Evolutionary conservation across 331 rosid genomes (phyloP).

Genomic region (Phaseolus coccineus): DNA sequence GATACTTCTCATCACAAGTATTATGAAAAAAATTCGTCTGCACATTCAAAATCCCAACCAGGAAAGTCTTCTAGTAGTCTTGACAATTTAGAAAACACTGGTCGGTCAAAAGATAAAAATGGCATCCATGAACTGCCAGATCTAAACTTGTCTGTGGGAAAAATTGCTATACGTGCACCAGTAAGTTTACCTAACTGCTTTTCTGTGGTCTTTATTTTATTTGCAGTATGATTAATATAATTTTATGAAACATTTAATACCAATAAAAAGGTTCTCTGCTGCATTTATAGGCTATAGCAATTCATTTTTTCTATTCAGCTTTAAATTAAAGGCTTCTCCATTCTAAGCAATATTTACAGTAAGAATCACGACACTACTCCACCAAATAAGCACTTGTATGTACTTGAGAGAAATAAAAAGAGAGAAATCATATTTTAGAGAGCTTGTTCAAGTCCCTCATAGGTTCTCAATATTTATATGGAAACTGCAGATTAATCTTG

Average conservation of each 20-base stretch:
- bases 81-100: conserved; percentile 57
- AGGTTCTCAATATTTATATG: too few species aligned
- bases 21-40: conserved; percentile 61
- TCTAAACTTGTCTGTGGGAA: conserved; percentile 62
- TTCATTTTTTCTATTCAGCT: conserved; percentile 8
- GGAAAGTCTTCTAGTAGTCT: conserved; percentile 55
- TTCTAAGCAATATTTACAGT: not conserved
- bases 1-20: conserved; percentile 61
- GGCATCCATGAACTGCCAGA: conserved; percentile 66
- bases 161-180: conserved; percentile 56
- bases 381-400: not conserved
- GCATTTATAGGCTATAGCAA: not conserved
- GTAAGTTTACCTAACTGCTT: conserved; percentile 61
- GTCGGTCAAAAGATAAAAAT: conserved; percentile 65
- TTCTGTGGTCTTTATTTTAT: conserved; percentile 26
- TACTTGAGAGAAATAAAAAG: too few species aligned
- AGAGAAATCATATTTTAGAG: too few species aligned
- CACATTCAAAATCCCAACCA: conserved; percentile 63
- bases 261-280: not conserved
- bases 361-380: conserved; percentile 8
- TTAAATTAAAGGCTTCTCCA: conserved; percentile 22
- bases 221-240: conserved; percentile 24
- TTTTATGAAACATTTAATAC: conserved; percentile 18
- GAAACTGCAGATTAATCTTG: too few species aligned
- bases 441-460: too few species aligned